phyloP scores from a whole-genome alignment of 176 grass and related monocot species.

The Lolium perenne region DNA sequence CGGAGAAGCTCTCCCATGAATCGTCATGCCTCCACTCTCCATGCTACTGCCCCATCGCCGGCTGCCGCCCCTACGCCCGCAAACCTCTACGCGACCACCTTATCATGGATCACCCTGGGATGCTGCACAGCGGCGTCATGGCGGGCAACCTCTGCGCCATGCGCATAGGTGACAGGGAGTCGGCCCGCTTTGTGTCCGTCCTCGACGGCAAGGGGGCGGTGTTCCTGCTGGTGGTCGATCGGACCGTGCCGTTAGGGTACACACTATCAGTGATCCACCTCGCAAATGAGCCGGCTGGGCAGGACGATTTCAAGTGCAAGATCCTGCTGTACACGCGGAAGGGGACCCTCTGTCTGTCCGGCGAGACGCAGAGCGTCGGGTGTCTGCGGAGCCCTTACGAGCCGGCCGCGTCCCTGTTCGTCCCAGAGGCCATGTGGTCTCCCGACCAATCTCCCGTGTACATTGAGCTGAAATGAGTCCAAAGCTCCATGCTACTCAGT shows the following conservation, averaged over 20 bases:
- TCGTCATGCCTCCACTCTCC: neutral
- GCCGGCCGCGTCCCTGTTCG: neutral
- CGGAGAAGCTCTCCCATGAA: neutral
- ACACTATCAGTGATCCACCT: neutral
- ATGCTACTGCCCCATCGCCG: neutral
- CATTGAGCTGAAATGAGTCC: neutral
- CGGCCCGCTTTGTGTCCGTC: neutral
- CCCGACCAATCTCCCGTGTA: neutral
- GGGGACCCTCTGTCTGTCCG: conserved; percentile 8
- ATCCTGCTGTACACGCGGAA: neutral
- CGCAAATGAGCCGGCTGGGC: neutral
- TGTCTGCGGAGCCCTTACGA: neutral
- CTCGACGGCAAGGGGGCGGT: neutral
- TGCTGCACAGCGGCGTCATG: neutral
- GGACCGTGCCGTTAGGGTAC: neutral
- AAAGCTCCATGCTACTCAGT: neutral
- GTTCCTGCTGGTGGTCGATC: conserved; percentile 20
- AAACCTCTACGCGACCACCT: neutral
- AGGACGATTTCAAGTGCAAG: conserved; percentile 6
- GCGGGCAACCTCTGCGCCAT: neutral
- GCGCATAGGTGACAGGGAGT: neutral
- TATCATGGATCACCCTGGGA: neutral
- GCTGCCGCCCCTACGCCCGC: neutral
- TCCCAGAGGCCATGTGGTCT: neutral
- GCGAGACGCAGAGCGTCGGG: neutral